Percentiles rank a stretch among this genome's conserved stretches.
Conservation (phyloP, 495 filamentous ascomycete genomes). For the Trichocladium antarcticum region DNA sequence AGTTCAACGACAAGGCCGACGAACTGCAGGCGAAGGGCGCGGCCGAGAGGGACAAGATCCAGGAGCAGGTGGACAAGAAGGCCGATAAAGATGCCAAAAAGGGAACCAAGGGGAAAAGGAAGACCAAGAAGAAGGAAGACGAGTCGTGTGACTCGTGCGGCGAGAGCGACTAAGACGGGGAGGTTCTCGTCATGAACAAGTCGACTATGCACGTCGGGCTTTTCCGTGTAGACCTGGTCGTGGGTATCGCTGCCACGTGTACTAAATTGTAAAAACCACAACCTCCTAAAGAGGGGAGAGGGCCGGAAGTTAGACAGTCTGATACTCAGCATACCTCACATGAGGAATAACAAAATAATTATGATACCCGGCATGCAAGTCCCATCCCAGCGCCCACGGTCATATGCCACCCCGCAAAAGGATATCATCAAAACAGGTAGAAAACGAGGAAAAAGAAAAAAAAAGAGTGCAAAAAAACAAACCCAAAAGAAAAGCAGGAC, state of each 20-base stretch:
- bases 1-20: slow-evolving; percentile 45
- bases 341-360: background rate
- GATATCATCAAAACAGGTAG: slow-evolving; percentile 1
- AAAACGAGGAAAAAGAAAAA: slow-evolving; percentile 2
- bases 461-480: background rate
- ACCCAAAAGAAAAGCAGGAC: background rate
- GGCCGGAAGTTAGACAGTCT: background rate
- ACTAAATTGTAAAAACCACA: background rate
- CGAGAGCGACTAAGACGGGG: slow-evolving; percentile 25
- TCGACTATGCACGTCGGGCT: no score
- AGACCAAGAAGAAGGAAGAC: slow-evolving; percentile 25
- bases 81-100: slow-evolving; percentile 42
- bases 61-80: slow-evolving; percentile 60
- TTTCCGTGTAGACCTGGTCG: no score
- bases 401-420: background rate
- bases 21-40: slow-evolving; percentile 59
- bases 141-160: slow-evolving; percentile 18
- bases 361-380: slow-evolving; percentile 2
- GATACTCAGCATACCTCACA: background rate
- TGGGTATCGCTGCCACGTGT: background rate
- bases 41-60: slow-evolving; percentile 58
- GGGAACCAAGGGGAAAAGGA: slow-evolving; percentile 27
- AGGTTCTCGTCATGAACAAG: background rate
- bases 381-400: background rate
- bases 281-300: background rate